Conservation (phyloP, 1,284 basidiomycete genomes). For the Trichosporon sp. region DNA sequence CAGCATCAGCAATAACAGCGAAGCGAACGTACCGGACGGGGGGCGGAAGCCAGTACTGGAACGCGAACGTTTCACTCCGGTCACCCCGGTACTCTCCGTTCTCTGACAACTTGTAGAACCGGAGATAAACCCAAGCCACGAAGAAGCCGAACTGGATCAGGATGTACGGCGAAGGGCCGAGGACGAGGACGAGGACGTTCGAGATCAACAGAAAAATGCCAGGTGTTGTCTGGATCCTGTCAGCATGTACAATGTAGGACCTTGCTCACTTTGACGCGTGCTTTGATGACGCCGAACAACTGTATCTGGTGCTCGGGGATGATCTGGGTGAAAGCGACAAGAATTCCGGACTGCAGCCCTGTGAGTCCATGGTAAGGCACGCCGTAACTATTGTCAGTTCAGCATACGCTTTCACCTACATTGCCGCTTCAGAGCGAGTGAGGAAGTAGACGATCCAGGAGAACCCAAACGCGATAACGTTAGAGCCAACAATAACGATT, state of each 20-base stretch:
- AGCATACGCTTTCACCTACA: conserved; percentile 55
- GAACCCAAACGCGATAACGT: conserved; percentile 74
- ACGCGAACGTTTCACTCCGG: conserved; percentile 91
- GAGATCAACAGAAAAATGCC: conserved; percentile 91
- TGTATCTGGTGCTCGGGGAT: conserved; percentile 98
- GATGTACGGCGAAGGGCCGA: conserved; percentile 90
- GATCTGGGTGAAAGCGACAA: conserved; percentile 94
- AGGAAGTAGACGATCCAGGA: conserved; percentile 46
- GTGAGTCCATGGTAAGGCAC: conserved; percentile 87
- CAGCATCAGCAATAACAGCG: conserved; percentile 29
- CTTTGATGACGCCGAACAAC: conserved; percentile 75
- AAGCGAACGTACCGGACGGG: conserved; percentile 68
- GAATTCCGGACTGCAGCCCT: conserved; percentile 80
- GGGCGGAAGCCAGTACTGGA: conserved; percentile 94
- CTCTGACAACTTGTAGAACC: conserved; percentile 88
- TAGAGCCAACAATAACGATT: conserved; percentile 72
- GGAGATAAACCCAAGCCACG: conserved; percentile 86
- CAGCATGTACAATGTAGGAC: background rate
- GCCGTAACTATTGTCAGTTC: conserved; percentile 57
- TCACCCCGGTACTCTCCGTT: conserved; percentile 63
- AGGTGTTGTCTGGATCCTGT: conserved; percentile 64
- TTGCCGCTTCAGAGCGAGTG: conserved; percentile 41
- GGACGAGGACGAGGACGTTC: conserved; percentile 78
- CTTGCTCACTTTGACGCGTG: conserved; percentile 74
- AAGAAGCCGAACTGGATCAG: conserved; percentile 98